Percentiles rank a stretch among this genome's conserved stretches.
These are phyloP conservation scores for Mycena metata DNA, from an alignment of 768 basidiomycete species.

Conservation along the genomic window DNA sequence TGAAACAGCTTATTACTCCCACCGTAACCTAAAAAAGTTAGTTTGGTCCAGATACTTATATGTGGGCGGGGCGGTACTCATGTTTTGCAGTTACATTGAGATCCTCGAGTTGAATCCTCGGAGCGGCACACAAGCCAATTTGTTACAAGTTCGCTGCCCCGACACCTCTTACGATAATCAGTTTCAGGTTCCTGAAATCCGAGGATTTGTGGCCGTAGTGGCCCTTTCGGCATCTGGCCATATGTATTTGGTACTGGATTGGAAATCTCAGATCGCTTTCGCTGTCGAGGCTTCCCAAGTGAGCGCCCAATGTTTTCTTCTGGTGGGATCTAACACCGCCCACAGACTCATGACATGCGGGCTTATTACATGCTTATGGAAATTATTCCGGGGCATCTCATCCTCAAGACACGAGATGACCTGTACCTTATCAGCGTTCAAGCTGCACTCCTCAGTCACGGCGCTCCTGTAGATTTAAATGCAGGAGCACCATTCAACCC, in stretches of 20 bases:
- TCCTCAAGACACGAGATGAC: neutral
- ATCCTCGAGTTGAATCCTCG: conserved; percentile 14
- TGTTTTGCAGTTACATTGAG: conserved; percentile 14
- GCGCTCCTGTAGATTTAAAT: neutral
- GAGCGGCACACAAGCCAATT: neutral
- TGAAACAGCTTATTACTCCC: neutral
- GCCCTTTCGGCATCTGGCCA: too few species aligned
- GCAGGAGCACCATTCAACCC: neutral
- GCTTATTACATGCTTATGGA: too few species aligned
- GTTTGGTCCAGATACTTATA: neutral
- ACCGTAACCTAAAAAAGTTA: conserved; percentile 16
- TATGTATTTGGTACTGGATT: conserved; percentile 7
- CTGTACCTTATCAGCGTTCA: conserved; percentile 1
- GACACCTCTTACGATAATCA: neutral
- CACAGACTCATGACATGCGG: too few species aligned
- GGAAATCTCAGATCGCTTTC: neutral
- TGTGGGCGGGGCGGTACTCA: too few species aligned
- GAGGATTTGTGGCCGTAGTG: neutral
- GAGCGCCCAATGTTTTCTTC: neutral
- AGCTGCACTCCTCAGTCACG: neutral
- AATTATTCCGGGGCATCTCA: neutral
- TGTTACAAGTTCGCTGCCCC: neutral
- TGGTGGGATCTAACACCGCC: too few species aligned
- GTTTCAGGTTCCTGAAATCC: neutral
- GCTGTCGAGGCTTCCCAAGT: neutral